Conservation (phyloP, 129 eudicot species). For the Arctium lappa region DNA sequence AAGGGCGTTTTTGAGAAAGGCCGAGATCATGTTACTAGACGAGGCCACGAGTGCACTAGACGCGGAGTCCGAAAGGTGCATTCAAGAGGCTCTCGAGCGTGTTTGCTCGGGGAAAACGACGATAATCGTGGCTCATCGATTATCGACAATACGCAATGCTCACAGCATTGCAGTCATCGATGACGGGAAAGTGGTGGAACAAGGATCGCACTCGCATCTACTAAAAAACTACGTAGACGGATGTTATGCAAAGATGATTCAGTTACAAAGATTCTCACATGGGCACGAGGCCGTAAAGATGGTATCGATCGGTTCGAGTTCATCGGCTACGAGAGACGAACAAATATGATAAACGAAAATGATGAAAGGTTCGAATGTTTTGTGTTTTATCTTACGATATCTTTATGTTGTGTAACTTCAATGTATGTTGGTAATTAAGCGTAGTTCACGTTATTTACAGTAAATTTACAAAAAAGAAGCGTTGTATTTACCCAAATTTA, state of each 20-base stretch:
- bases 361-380: slow-evolving; percentile 25
- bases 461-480: slow-evolving; percentile 11
- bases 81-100: slow-evolving; percentile 77
- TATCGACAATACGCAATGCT: slow-evolving; percentile 80
- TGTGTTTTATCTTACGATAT: slow-evolving; percentile 20
- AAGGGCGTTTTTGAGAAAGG: slow-evolving; percentile 74
- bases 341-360: neutral
- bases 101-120: slow-evolving; percentile 79
- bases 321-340: slow-evolving; percentile 28
- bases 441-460: slow-evolving; percentile 31
- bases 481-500: slow-evolving; percentile 5
- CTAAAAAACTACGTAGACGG: slow-evolving; percentile 74
- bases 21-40: slow-evolving; percentile 75
- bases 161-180: slow-evolving; percentile 82
- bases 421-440: slow-evolving; percentile 36
- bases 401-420: slow-evolving; percentile 28
- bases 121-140: slow-evolving; percentile 73
- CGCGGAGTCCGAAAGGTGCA: slow-evolving; percentile 79
- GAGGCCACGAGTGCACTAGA: slow-evolving; percentile 98
- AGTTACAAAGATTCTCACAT: slow-evolving; percentile 70
- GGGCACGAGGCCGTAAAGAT: slow-evolving; percentile 57
- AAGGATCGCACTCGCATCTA: slow-evolving; percentile 84
- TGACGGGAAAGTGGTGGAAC: slow-evolving; percentile 91
- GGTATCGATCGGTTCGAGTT: slow-evolving; percentile 55
- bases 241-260: slow-evolving; percentile 86